These are phyloP conservation scores for Lachnellula suecica DNA, from an alignment of 2,329 filamentous ascomycete genomes.

Conservation along the genomic window DNA sequence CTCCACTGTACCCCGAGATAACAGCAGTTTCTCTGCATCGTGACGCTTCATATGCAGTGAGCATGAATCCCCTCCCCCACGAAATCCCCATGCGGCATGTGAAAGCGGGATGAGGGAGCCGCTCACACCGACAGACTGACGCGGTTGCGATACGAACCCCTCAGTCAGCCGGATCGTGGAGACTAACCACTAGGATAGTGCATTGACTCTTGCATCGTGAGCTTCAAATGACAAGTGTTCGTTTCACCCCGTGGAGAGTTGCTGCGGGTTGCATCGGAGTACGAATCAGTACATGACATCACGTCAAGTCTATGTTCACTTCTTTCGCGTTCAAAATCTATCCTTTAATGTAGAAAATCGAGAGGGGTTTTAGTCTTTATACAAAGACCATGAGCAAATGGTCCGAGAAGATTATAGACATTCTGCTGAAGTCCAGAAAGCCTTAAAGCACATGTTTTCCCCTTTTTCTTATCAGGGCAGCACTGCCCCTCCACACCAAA, in stretches of 20 bases:
- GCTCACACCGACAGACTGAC: slow-evolving; percentile 36
- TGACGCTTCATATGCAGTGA: slow-evolving; percentile 12
- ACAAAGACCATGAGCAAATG: no score
- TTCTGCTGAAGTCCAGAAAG: no score
- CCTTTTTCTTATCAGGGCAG: slow-evolving; percentile 2
- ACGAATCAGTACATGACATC: background rate
- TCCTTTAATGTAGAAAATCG: no score
- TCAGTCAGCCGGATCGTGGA: background rate
- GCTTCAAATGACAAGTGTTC: background rate
- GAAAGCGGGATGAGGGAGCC: background rate
- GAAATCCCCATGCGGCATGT: background rate
- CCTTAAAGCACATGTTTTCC: no score
- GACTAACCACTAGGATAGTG: slow-evolving; percentile 6
- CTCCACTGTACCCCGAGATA: slow-evolving; percentile 5
- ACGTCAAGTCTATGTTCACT: no score
- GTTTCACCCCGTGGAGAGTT: background rate
- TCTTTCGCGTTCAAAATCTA: no score
- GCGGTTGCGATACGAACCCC: slow-evolving; percentile 1
- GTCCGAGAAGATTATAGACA: no score
- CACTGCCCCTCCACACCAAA: slow-evolving; percentile 18
- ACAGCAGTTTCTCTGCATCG: slow-evolving; percentile 10
- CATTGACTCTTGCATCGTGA: slow-evolving; percentile 4
- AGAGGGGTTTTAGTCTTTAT: no score
- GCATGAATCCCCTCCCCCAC: slow-evolving; percentile 4
- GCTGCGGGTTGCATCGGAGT: background rate